Evolutionary conservation across 768 basidiomycete species (phyloP).

Genomic region (Crucibulum laeve): DNA sequence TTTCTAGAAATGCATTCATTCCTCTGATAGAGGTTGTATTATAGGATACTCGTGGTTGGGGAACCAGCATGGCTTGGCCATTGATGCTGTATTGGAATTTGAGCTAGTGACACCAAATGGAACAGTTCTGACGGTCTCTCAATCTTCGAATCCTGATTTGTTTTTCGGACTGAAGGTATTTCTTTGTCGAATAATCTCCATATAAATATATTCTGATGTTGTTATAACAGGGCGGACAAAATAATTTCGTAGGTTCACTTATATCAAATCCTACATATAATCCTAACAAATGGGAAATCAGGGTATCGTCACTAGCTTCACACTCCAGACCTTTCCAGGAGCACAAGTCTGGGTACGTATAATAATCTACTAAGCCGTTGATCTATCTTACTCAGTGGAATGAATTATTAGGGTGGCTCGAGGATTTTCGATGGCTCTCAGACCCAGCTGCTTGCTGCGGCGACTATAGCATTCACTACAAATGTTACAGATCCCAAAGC

Average conservation of each 20-base stretch:
- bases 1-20: constrained; percentile 24
- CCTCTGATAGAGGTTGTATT: constrained; percentile 23
- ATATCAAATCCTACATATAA: not conserved
- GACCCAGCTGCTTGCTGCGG: constrained; percentile 22
- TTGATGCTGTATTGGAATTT: constrained; percentile 52
- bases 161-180: constrained; percentile 41
- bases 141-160: constrained; percentile 27
- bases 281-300: constrained; percentile 12
- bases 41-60: constrained; percentile 63
- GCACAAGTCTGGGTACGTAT: constrained; percentile 52
- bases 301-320: constrained; percentile 62
- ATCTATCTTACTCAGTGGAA: not conserved
- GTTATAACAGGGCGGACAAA: too few relatives aligned
- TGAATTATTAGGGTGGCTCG: constrained; percentile 40
- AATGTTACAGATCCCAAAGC: constrained; percentile 49
- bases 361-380: not conserved
- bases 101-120: constrained; percentile 59
- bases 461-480: constrained; percentile 34
- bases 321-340: constrained; percentile 50
- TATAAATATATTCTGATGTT: too few relatives aligned
- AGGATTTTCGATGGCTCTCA: constrained; percentile 23
- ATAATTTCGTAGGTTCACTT: not conserved
- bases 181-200: too few relatives aligned
- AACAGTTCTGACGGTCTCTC: constrained; percentile 28
- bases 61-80: constrained; percentile 55